Evolutionary conservation across 225 moss, liverwort and hornwort species (phyloP), one percentile per base, ranked within the genome.

Genomic region (Physcomitrium patens): DNA sequence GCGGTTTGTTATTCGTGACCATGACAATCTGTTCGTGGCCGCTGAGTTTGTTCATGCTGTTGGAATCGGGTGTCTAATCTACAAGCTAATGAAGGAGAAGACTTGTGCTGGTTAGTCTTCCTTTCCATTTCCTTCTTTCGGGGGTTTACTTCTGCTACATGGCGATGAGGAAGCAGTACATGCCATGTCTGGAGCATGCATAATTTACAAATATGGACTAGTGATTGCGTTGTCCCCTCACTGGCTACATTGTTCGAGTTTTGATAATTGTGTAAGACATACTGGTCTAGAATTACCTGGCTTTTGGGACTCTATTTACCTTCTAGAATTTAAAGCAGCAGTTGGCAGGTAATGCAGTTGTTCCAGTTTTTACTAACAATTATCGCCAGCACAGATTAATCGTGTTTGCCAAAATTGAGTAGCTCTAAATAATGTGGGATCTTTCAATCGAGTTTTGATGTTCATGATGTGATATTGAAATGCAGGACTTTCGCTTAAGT

Each of bases 1-100:
- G 37, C 90, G 93, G 54, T 74, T 91, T 31, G 91, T 90, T 15
- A 94, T 97, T 56, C 94, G 85, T 50, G 94, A 97, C 78, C 97
- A 97, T 72, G 94, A 94, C 77, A 94, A 94, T 78, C 74, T 97
- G 72, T 97, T 97, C 60, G 94, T 97, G 72, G 94, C 90, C 0
- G 94, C 97, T 31, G 97, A 97, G 75, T 53, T 83, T 7, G 85
- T 84, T 52, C 97, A 97, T 69, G 91, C 94, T 11, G 74, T 88
- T 6, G 97, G 97, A 18, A 94, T 97, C 67, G 70, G 86, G 20
- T 90, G 93, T 58, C 91, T 97, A 69, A 79, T 97, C 62, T 97
- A 97, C 85, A 97, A 94, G 85, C 88, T 97, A 22, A 89, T 83
- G 56, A 97, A 90, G 81, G 94, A 94, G 76, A 91, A 80, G 86